A percentile compares a stretch with the other conserved stretches of the same genome.
Conservation (phyloP, 2,329 filamentous ascomycete genomes). For the Ceratocystis smalleyi region DNA sequence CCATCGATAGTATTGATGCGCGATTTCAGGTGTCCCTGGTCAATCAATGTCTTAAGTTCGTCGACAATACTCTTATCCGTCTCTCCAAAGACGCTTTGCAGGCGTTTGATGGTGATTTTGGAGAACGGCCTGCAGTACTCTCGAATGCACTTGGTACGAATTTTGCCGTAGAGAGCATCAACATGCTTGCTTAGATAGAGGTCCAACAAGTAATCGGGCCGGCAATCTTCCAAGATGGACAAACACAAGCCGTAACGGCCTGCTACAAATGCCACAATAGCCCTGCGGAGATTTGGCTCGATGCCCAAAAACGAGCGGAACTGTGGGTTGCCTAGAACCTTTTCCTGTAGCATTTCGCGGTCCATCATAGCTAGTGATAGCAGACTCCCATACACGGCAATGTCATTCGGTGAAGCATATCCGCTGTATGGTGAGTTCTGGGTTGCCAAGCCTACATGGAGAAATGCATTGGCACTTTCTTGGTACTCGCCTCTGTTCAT, state of each 20-base stretch:
- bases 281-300: conserved; percentile 85
- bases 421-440: conserved; percentile 46
- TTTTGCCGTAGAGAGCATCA: conserved; percentile 49
- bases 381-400: conserved; percentile 82
- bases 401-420: conserved; percentile 66
- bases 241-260: conserved; percentile 80
- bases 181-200: conserved; percentile 68
- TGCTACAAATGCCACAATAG: conserved; percentile 76
- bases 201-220: conserved; percentile 78
- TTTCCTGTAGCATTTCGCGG: conserved; percentile 54
- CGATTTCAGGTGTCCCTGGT: conserved; percentile 53
- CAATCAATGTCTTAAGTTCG: conserved; percentile 69
- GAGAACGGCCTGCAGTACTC: conserved; percentile 89
- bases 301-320: conserved; percentile 85
- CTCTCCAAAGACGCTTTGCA: conserved; percentile 60
- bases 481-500: conserved; percentile 40
- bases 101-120: conserved; percentile 62
- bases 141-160: conserved; percentile 81
- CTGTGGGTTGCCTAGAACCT: conserved; percentile 61
- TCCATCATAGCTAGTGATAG: conserved; percentile 83
- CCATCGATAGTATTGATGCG: conserved; percentile 72
- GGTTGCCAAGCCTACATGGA: conserved; percentile 43
- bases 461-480: conserved; percentile 17
- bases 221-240: conserved; percentile 64
- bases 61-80: conserved; percentile 48